These are phyloP conservation scores for Clavaria fumosa DNA, from an alignment of 768 basidiomycete species.

Conservation along the genomic window DNA sequence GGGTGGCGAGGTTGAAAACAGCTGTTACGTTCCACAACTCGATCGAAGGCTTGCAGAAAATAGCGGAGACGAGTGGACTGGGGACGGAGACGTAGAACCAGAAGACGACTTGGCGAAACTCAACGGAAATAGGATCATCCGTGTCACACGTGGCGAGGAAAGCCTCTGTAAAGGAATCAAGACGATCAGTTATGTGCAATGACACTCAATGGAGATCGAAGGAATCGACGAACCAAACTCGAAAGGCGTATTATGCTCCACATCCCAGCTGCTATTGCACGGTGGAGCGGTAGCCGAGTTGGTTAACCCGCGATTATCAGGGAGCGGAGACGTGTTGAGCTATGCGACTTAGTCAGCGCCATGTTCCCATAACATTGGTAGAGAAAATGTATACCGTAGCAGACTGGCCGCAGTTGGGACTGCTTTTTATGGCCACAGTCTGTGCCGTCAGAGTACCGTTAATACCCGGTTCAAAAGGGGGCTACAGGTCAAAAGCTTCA, in stretches of 20 bases:
- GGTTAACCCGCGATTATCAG: slow-evolving; percentile 24
- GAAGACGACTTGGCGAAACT: slow-evolving; percentile 29
- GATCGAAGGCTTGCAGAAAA: slow-evolving; percentile 31
- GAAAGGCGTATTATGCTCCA: slow-evolving; percentile 22
- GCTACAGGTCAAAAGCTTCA: background rate
- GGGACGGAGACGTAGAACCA: slow-evolving; percentile 36
- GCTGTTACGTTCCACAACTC: slow-evolving; percentile 29
- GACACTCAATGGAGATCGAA: background rate
- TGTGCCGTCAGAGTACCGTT: background rate
- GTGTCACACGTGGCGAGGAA: background rate
- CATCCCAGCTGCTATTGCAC: slow-evolving; percentile 27
- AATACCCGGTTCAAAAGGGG: background rate
- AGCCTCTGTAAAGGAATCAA: background rate
- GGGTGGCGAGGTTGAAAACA: slow-evolving; percentile 27
- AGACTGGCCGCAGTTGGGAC: slow-evolving; percentile 1
- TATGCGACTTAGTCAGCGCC: background rate
- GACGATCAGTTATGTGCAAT: background rate
- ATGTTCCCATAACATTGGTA: background rate
- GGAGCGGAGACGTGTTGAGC: slow-evolving; percentile 22
- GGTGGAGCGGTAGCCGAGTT: slow-evolving; percentile 24
- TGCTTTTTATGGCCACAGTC: background rate
- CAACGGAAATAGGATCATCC: slow-evolving; percentile 17
- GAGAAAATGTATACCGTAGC: background rate
- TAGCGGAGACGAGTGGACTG: slow-evolving; percentile 24
- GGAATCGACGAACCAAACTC: slow-evolving; percentile 23